Percentiles rank a stretch among this genome's conserved stretches.
These are phyloP conservation scores for Podospora conica DNA, from an alignment of 495 filamentous ascomycete species.

Conservation along the genomic window DNA sequence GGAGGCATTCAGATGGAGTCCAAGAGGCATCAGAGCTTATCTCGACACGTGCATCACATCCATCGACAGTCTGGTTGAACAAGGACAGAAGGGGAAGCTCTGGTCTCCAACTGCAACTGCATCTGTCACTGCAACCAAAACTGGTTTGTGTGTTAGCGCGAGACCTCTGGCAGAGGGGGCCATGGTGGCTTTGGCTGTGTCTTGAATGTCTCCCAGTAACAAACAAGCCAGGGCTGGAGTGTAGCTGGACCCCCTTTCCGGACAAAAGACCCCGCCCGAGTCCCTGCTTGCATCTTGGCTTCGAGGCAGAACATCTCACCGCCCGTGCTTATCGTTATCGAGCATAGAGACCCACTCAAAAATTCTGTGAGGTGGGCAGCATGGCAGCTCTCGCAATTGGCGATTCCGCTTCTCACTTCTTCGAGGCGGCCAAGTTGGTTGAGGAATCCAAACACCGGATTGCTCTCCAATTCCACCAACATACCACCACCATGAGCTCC, in stretches of 20 bases:
- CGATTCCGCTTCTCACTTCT: slow-evolving; percentile 6
- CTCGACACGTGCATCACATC: neutral
- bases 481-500: slow-evolving; percentile 32
- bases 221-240: no score
- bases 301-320: slow-evolving; percentile 11
- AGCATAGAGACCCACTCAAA: slow-evolving; percentile 22
- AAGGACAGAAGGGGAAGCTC: neutral
- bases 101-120: no score
- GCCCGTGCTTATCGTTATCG: slow-evolving; percentile 32
- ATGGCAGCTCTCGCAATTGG: neutral
- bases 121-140: neutral
- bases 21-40: neutral
- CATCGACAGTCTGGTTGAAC: neutral
- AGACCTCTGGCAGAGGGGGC: no score
- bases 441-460: slow-evolving; percentile 10
- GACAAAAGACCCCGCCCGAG: neutral
- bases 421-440: slow-evolving; percentile 14
- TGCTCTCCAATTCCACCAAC: slow-evolving; percentile 18
- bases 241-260: neutral
- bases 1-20: neutral
- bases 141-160: no score
- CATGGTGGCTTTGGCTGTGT: no score
- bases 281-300: no score
- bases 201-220: no score
- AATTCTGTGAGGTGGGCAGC: slow-evolving; percentile 24